Conservation (phyloP, 495 filamentous ascomycete genomes). For the Apiosordaria backusii region DNA sequence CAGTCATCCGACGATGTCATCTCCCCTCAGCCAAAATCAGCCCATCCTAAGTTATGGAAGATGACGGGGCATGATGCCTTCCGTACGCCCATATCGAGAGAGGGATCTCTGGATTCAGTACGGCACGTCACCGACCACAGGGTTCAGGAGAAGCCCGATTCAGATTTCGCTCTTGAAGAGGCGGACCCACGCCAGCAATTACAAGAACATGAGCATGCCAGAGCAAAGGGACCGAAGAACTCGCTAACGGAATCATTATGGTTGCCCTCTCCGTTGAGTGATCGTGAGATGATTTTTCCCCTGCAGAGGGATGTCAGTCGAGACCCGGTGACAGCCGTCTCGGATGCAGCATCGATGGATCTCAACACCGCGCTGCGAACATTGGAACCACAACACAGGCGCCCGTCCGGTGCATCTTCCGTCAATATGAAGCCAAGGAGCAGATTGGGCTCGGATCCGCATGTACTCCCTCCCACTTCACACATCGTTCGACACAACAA, state of each 20-base stretch:
- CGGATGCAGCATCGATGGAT: neutral
- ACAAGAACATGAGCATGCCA: neutral
- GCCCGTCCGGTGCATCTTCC: neutral
- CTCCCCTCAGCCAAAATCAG: neutral
- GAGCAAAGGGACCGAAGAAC: neutral
- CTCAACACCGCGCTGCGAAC: neutral
- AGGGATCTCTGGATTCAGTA: neutral
- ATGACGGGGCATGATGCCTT: neutral
- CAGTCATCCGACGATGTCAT: neutral
- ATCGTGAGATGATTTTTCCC: neutral
- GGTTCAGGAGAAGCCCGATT: neutral
- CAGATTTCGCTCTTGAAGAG: neutral
- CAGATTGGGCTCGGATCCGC: neutral
- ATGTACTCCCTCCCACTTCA: neutral
- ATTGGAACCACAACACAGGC: neutral
- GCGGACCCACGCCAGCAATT: neutral
- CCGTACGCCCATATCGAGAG: neutral
- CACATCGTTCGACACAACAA: neutral
- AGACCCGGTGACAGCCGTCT: neutral
- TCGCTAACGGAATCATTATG: neutral
- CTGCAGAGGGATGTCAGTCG: neutral
- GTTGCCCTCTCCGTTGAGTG: neutral
- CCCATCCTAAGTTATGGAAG: neutral
- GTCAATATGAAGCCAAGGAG: neutral
- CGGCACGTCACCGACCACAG: neutral